These are phyloP conservation scores for Bonia amplexicaulis DNA, from an alignment of 176 grass and related monocot species.

Conservation along the genomic window DNA sequence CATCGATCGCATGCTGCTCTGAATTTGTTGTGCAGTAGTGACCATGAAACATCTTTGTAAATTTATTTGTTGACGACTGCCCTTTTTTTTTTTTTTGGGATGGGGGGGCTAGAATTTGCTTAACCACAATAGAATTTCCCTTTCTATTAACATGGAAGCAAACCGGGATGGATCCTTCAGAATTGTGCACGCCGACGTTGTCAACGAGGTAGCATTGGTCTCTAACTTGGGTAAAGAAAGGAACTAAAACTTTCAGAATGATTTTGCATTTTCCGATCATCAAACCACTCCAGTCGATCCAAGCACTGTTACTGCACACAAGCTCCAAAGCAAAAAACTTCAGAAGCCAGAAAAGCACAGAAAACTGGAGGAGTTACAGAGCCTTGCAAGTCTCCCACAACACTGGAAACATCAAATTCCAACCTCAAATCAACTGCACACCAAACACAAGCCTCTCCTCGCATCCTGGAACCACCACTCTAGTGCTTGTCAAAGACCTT, in stretches of 20 bases:
- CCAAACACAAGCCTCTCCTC: constrained; percentile 22
- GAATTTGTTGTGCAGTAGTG: no score
- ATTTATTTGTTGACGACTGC: no score
- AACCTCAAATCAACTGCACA: constrained; percentile 34
- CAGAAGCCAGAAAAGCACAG: constrained; percentile 8
- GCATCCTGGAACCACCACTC: background rate
- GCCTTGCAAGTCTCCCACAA: constrained; percentile 11
- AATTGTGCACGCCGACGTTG: background rate
- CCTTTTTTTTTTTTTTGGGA: no score
- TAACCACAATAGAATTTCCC: no score
- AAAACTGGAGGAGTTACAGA: background rate
- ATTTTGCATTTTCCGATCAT: background rate
- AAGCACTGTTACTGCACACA: constrained; percentile 21
- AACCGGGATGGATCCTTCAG: background rate
- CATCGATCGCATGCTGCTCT: no score
- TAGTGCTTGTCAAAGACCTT: constrained; percentile 10
- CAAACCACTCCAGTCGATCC: background rate
- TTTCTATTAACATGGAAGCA: background rate
- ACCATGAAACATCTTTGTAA: no score
- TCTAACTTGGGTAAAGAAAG: background rate
- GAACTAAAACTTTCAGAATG: background rate
- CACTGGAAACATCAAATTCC: background rate
- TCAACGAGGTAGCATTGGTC: background rate
- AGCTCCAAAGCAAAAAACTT: constrained; percentile 15
- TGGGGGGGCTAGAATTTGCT: no score